Conservation (phyloP, 257 asterid species). For the Capsicum chinense region DNA sequence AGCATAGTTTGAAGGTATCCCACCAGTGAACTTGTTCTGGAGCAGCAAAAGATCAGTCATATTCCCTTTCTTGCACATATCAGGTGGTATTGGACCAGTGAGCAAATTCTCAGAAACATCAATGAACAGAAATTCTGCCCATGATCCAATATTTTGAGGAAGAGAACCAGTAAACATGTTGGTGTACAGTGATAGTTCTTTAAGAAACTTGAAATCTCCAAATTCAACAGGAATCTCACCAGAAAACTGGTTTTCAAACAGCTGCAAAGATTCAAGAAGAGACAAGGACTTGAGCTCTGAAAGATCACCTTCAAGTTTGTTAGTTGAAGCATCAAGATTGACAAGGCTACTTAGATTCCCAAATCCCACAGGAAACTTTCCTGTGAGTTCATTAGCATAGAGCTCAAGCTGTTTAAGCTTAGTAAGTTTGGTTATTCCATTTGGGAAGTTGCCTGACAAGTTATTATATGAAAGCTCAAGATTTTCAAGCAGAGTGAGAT, state of each 20-base stretch:
- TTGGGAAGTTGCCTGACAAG: constrained; percentile 45
- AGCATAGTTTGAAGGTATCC: constrained; percentile 47
- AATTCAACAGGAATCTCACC: constrained; percentile 51
- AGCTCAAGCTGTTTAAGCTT: constrained; percentile 50
- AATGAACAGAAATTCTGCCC: constrained; percentile 42
- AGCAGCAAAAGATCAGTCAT: constrained; percentile 42
- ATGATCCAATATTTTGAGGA: constrained; percentile 50
- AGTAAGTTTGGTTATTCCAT: constrained; percentile 42
- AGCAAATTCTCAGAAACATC: constrained; percentile 51
- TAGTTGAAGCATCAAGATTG: constrained; percentile 42
- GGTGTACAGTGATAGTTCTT: constrained; percentile 40
- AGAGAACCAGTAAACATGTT: constrained; percentile 47
- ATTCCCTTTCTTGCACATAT: constrained; percentile 49
- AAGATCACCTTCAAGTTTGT: constrained; percentile 47
- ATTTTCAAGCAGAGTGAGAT: constrained; percentile 49
- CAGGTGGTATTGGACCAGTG: constrained; percentile 51
- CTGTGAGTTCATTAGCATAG: constrained; percentile 43
- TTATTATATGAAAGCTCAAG: constrained; percentile 47
- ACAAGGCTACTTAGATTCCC: constrained; percentile 45
- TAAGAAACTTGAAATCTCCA: constrained; percentile 45
- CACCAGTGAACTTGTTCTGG: constrained; percentile 49
- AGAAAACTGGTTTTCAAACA: constrained; percentile 47
- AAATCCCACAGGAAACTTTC: constrained; percentile 46
- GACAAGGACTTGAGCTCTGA: constrained; percentile 44
- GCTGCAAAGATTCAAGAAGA: constrained; percentile 43